Conservation (phyloP, 345 rosid species). For the Eutrema heterophyllum region DNA sequence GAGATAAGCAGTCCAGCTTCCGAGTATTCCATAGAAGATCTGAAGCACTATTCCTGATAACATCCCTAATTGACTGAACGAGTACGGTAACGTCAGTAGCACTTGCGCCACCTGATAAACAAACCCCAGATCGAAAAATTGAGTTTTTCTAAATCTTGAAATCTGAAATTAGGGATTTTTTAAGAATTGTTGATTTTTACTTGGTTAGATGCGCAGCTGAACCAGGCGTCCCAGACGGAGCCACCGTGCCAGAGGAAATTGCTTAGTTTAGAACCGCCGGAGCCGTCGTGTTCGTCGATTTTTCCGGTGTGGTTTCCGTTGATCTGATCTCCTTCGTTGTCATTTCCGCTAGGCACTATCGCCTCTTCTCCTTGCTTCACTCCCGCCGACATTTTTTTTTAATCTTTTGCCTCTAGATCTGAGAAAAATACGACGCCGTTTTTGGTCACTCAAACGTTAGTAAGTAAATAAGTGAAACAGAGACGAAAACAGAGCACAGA, state of each 20-base stretch:
- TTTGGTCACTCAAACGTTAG: not conserved
- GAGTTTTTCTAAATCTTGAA: not conserved
- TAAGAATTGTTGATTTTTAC: too few relatives aligned
- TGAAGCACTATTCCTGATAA: slow-evolving; percentile 84
- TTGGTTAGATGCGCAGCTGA: slow-evolving; percentile 97
- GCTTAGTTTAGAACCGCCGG: slow-evolving; percentile 45
- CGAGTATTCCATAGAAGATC: slow-evolving; percentile 79
- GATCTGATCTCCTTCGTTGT: slow-evolving; percentile 38
- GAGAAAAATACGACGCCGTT: slow-evolving; percentile 18
- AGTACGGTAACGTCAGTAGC: slow-evolving; percentile 85
- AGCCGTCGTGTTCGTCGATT: slow-evolving; percentile 29
- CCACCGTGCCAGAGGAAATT: slow-evolving; percentile 96
- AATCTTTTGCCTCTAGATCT: slow-evolving; percentile 28
- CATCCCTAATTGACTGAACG: slow-evolving; percentile 95
- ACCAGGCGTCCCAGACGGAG: slow-evolving; percentile 99
- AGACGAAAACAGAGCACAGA: not conserved
- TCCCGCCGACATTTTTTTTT: slow-evolving; percentile 53
- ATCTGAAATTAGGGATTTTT: not conserved
- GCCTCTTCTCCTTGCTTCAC: slow-evolving; percentile 68
- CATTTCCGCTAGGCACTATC: slow-evolving; percentile 56
- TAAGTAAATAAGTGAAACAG: not conserved
- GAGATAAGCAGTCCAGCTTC: slow-evolving; percentile 99
- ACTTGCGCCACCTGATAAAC: slow-evolving; percentile 84
- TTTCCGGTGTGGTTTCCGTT: slow-evolving; percentile 34
- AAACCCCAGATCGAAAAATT: not conserved